Percentiles rank a stretch among this genome's conserved stretches.
phyloP scores from a whole-genome alignment of 257 asterid genomes.

The Jacaranda copaia region DNA sequence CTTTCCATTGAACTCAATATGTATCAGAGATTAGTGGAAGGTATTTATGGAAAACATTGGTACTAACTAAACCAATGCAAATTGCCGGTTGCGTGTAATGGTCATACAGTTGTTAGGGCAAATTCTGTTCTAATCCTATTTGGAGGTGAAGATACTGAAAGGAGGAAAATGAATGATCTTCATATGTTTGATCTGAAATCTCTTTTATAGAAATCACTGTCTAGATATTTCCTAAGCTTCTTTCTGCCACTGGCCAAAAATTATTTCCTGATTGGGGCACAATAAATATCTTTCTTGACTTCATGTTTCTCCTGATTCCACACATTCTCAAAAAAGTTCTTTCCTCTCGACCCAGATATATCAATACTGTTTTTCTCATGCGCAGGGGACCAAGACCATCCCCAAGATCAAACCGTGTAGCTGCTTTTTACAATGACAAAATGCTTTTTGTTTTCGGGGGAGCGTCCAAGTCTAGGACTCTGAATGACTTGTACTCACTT shows the following conservation, averaged over 20 bases:
- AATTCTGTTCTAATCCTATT: constrained; percentile 82
- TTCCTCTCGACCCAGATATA: constrained; percentile 21
- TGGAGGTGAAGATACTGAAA: constrained; percentile 91
- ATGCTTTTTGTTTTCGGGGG: constrained; percentile 88
- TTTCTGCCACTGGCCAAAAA: neutral
- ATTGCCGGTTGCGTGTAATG: constrained; percentile 89
- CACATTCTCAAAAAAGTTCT: neutral
- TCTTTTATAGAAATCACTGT: constrained; percentile 30
- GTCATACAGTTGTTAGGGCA: constrained; percentile 90
- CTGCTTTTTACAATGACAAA: constrained; percentile 94
- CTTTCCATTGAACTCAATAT: constrained; percentile 23
- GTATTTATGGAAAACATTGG: neutral
- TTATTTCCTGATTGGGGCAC: constrained; percentile 14
- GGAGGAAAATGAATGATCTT: constrained; percentile 88
- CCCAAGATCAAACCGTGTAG: constrained; percentile 85
- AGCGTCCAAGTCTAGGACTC: constrained; percentile 81
- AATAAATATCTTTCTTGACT: constrained; percentile 5
- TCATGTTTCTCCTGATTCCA: constrained; percentile 23
- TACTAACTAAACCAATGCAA: constrained; percentile 39
- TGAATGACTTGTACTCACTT: constrained; percentile 90
- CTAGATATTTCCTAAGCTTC: neutral
- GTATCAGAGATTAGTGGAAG: neutral
- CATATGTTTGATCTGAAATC: constrained; percentile 98
- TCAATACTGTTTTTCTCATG: constrained; percentile 29
- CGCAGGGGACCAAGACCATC: constrained; percentile 93